Conservation (phyloP, 2,329 filamentous ascomycete genomes). For the Colletotrichum siamense region DNA sequence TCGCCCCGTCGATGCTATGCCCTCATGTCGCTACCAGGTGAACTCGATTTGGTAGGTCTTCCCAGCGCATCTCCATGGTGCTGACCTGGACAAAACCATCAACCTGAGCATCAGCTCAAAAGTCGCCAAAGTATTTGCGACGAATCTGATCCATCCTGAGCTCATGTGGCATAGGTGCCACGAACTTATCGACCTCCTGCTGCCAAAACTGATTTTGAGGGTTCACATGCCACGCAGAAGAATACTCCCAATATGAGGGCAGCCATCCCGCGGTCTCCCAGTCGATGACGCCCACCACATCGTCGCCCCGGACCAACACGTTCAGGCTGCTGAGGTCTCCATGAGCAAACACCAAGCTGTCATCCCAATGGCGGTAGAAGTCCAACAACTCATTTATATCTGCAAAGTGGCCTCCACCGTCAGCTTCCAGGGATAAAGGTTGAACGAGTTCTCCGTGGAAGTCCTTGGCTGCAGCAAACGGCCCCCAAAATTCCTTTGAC, state of each 20-base stretch:
- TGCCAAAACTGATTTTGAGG: conserved; percentile 23
- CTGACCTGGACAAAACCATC: neutral
- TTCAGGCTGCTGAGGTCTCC: conserved; percentile 35
- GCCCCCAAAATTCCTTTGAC: conserved; percentile 24
- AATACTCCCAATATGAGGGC: conserved; percentile 30
- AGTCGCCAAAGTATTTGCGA: conserved; percentile 22
- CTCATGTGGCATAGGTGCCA: conserved; percentile 16
- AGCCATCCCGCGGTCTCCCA: conserved; percentile 30
- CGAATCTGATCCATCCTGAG: conserved; percentile 25
- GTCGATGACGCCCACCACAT: conserved; percentile 31
- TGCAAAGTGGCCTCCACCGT: neutral
- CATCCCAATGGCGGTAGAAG: neutral
- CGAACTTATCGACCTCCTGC: conserved; percentile 23
- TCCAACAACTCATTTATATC: neutral
- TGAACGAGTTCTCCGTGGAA: neutral
- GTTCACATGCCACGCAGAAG: conserved; percentile 6
- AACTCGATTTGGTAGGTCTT: neutral
- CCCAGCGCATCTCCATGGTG: neutral
- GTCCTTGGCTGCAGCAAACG: conserved; percentile 20
- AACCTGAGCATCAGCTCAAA: neutral
- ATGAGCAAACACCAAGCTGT: neutral
- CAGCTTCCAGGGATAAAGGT: neutral
- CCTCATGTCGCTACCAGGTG: neutral
- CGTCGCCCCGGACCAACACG: conserved; percentile 29
- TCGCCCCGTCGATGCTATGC: neutral